Percentiles rank a stretch among this genome's conserved stretches.
phyloP scores from a whole-genome alignment of 345 rosid genomes.

The Aegle marmelos region DNA sequence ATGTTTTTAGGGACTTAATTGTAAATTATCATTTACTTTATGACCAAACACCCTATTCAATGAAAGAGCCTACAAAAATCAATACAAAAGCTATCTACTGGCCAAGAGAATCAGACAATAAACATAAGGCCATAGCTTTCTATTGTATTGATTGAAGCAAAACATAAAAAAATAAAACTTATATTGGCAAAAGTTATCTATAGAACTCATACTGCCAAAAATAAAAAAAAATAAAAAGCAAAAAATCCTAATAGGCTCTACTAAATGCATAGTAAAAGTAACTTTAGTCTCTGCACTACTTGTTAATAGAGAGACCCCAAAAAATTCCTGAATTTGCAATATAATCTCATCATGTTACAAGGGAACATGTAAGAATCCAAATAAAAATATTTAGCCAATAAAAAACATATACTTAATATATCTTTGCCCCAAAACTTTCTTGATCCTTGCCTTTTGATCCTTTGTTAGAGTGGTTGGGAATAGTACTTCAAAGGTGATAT shows the following conservation, averaged over 20 bases:
- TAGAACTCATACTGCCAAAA: neutral
- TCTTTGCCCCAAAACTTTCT: constrained; percentile 63
- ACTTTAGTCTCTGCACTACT: no score
- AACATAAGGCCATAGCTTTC: neutral
- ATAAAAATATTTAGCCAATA: constrained; percentile 9
- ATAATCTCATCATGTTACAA: constrained; percentile 19
- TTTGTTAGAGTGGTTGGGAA: constrained; percentile 75
- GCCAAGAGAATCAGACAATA: neutral
- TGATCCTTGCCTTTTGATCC: constrained; percentile 80
- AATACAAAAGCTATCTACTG: neutral
- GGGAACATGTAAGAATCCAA: constrained; percentile 19
- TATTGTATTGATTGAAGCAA: no score
- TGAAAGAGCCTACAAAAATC: neutral
- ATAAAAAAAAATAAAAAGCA: neutral
- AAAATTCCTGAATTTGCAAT: constrained; percentile 17
- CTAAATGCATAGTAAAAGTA: neutral
- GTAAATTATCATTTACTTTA: no score
- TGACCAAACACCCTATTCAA: neutral
- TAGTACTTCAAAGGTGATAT: constrained; percentile 79
- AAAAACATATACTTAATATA: neutral
- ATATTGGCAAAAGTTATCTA: no score
- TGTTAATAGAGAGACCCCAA: neutral
- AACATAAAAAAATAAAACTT: no score
- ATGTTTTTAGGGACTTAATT: no score
- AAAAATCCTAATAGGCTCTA: neutral